Conservation (phyloP, 306 rosid species). For the Ormosia semicastrata region DNA sequence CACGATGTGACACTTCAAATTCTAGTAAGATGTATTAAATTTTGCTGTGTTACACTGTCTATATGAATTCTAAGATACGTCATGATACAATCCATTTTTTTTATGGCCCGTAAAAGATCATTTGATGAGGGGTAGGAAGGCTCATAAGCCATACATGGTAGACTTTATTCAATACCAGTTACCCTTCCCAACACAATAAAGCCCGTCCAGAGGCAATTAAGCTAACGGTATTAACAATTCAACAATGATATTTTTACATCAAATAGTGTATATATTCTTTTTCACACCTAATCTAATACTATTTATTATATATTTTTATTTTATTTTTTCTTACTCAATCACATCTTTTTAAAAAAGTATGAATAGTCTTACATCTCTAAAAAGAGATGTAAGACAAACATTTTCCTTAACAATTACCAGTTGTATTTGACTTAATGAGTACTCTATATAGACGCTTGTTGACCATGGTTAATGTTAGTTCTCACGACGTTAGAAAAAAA, state of each 20-base stretch:
- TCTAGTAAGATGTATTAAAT: not conserved
- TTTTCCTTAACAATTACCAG: not conserved
- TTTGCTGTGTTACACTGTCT: not conserved
- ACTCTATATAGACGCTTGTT: not conserved
- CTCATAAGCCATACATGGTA: not conserved
- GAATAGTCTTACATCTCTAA: too few species aligned
- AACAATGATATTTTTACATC: too few species aligned
- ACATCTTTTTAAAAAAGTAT: too few species aligned
- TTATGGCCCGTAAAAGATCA: not conserved
- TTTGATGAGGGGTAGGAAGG: not conserved
- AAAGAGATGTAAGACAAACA: too few species aligned
- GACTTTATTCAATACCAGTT: not conserved
- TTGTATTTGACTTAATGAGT: conserved; percentile 7
- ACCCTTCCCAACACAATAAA: not conserved
- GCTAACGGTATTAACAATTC: not conserved
- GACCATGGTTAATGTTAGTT: not conserved
- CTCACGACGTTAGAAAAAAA: too few species aligned
- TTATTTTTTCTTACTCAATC: too few species aligned
- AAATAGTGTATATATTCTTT: too few species aligned
- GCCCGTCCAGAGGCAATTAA: not conserved
- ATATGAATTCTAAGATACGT: not conserved
- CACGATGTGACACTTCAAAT: not conserved
- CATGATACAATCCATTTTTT: too few species aligned
- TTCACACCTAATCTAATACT: too few species aligned
- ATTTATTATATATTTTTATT: too few species aligned